These are phyloP conservation scores for Mortierella sp. DNA, from an alignment of 371 early-diverging fungal genomes.

Conservation along the genomic window DNA sequence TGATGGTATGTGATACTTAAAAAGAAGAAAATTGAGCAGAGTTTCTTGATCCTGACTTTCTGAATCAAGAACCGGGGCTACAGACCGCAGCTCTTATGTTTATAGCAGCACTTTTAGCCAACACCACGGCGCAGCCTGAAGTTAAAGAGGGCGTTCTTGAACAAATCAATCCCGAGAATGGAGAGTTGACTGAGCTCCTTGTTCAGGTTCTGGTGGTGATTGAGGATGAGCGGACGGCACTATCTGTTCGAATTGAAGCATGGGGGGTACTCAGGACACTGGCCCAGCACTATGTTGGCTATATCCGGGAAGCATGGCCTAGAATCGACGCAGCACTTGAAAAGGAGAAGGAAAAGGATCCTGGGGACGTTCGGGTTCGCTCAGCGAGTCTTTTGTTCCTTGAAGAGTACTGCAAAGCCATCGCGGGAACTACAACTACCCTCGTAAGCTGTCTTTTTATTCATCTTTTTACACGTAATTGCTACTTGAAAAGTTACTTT, in stretches of 20 bases:
- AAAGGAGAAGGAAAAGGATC: background rate
- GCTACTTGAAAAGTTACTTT: background rate
- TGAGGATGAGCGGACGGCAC: background rate
- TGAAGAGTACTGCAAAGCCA: constrained; percentile 40
- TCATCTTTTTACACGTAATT: background rate
- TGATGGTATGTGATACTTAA: no score
- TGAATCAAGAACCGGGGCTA: constrained; percentile 19
- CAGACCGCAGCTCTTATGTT: constrained; percentile 26
- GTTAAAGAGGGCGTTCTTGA: constrained; percentile 20
- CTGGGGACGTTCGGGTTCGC: constrained; percentile 26
- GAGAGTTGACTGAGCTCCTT: constrained; percentile 1
- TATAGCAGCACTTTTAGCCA: constrained; percentile 20
- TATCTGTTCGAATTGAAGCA: constrained; percentile 24
- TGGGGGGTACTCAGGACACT: constrained; percentile 35
- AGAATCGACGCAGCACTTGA: constrained; percentile 22
- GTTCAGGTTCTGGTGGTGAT: constrained; percentile 18
- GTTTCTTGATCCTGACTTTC: background rate
- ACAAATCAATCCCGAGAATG: background rate
- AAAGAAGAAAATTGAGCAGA: background rate
- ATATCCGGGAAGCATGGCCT: constrained; percentile 14
- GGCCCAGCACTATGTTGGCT: constrained; percentile 23
- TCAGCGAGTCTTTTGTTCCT: constrained; percentile 33
- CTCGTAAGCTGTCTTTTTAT: constrained; percentile 14
- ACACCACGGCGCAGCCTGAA: constrained; percentile 21
- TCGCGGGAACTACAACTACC: constrained; percentile 1